Percentiles rank a stretch among this genome's conserved stretches.
These are phyloP conservation scores for Durotheca rogersii DNA, from an alignment of 495 filamentous ascomycete genomes.

Conservation along the genomic window DNA sequence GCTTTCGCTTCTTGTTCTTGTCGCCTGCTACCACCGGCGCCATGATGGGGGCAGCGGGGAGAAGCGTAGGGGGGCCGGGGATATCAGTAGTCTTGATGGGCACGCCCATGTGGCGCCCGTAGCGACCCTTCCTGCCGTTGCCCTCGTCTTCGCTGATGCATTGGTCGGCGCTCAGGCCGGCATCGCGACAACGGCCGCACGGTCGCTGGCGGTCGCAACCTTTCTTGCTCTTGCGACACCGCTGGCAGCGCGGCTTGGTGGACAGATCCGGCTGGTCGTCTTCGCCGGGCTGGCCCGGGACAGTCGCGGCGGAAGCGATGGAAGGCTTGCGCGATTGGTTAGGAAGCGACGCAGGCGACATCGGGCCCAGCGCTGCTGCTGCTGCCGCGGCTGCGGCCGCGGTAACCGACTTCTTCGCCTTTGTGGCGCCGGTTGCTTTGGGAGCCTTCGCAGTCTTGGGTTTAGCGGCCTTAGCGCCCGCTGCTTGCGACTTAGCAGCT, in stretches of 20 bases:
- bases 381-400: slow-evolving; percentile 29
- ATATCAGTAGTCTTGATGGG: slow-evolving; percentile 67
- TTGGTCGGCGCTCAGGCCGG: slow-evolving; percentile 84
- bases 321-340: slow-evolving; percentile 74
- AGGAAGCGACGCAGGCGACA: slow-evolving; percentile 69
- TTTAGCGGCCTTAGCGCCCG: slow-evolving; percentile 44
- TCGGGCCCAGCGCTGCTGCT: slow-evolving; percentile 50
- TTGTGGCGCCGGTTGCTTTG: slow-evolving; percentile 44
- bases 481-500: slow-evolving; percentile 45
- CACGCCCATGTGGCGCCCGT: slow-evolving; percentile 96
- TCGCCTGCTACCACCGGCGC: slow-evolving; percentile 33
- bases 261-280: slow-evolving; percentile 88
- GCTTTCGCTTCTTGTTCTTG: slow-evolving; percentile 54
- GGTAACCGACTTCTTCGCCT: slow-evolving; percentile 56
- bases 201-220: slow-evolving; percentile 95
- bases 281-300: slow-evolving; percentile 62
- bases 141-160: slow-evolving; percentile 97
- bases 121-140: slow-evolving; percentile 94
- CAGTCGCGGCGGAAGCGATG: slow-evolving; percentile 68
- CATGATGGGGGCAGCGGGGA: slow-evolving; percentile 45
- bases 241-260: slow-evolving; percentile 93
- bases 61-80: slow-evolving; percentile 32
- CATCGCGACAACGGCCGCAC: slow-evolving; percentile 92
- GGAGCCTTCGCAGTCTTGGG: slow-evolving; percentile 50
- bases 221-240: slow-evolving; percentile 99